A percentile compares a stretch with the other conserved stretches of the same genome.
Conservation (phyloP, 2,329 filamentous ascomycete species). For the Neonectria ditissima region DNA sequence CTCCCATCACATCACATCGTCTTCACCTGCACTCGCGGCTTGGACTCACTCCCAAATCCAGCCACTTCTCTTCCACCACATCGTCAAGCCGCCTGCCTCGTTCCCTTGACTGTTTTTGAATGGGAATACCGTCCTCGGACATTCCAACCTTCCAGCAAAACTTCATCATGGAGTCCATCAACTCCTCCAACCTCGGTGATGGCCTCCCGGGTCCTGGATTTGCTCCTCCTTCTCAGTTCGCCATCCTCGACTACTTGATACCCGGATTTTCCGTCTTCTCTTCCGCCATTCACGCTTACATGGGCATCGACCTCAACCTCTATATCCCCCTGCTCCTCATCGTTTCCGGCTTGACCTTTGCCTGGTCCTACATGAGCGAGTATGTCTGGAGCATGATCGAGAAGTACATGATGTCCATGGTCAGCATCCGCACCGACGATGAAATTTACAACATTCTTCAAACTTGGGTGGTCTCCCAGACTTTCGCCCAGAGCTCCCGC, state of each 20-base stretch:
- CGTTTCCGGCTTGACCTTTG: conserved; percentile 60
- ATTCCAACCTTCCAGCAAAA: background rate
- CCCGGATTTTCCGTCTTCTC: conserved; percentile 73
- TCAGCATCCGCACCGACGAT: conserved; percentile 75
- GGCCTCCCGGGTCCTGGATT: background rate
- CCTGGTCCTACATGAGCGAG: conserved; percentile 64
- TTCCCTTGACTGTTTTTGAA: background rate
- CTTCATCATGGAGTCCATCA: conserved; percentile 41
- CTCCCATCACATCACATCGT: background rate
- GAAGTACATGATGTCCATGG: conserved; percentile 71
- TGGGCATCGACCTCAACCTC: conserved; percentile 71
- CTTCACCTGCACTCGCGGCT: background rate
- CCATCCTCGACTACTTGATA: conserved; percentile 71
- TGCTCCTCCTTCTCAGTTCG: conserved; percentile 53
- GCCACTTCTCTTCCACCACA: background rate
- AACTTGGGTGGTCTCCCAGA: conserved; percentile 75
- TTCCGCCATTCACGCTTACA: conserved; percentile 63
- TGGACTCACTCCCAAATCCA: background rate
- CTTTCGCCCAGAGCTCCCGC: conserved; percentile 69
- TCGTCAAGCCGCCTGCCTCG: too few relatives aligned
- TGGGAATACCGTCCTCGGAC: conserved; percentile 23
- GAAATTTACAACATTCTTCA: conserved; percentile 76
- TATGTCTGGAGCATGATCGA: conserved; percentile 62
- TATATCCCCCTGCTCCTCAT: conserved; percentile 71
- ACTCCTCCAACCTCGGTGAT: conserved; percentile 33